Evolutionary conservation across 768 basidiomycete species (phyloP).

Genomic region (Leccinum subtestaceum): DNA sequence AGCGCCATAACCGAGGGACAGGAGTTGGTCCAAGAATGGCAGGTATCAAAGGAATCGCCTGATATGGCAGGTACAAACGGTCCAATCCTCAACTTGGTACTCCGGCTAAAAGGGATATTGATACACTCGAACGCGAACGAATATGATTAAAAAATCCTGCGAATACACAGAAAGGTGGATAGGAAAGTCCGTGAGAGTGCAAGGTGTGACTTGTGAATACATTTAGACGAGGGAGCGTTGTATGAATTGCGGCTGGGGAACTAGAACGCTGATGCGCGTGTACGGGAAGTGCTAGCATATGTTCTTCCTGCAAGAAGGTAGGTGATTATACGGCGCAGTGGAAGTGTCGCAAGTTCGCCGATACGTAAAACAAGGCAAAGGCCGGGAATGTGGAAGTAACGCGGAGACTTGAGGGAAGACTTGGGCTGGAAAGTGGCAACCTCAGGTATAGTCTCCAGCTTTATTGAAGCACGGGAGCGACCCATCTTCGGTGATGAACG

Average conservation of each 20-base stretch:
- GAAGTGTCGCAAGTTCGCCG: slow-evolving; percentile 30
- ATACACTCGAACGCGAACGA: slow-evolving; percentile 17
- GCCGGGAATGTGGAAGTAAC: slow-evolving; percentile 26
- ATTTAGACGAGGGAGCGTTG: neutral
- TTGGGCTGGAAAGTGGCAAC: slow-evolving; percentile 30
- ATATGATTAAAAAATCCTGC: slow-evolving; percentile 4
- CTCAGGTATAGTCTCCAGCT: slow-evolving; percentile 41
- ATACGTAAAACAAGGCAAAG: slow-evolving; percentile 28
- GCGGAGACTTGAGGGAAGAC: slow-evolving; percentile 5
- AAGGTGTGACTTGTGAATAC: slow-evolving; percentile 3
- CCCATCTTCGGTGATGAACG: slow-evolving; percentile 25
- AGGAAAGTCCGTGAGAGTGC: slow-evolving; percentile 9
- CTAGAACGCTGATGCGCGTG: slow-evolving; percentile 12
- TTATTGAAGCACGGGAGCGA: slow-evolving; percentile 23
- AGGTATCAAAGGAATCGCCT: slow-evolving; percentile 31
- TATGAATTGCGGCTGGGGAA: slow-evolving; percentile 3
- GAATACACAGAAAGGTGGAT: slow-evolving; percentile 10
- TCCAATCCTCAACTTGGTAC: neutral
- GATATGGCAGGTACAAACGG: slow-evolving; percentile 25
- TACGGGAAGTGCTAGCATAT: slow-evolving; percentile 18
- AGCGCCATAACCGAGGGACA: slow-evolving; percentile 6
- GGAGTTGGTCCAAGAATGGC: slow-evolving; percentile 19
- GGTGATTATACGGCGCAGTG: slow-evolving; percentile 23
- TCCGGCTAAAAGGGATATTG: slow-evolving; percentile 7
- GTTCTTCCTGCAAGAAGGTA: slow-evolving; percentile 26